Evolutionary conservation across 805 yeast genomes (phyloP).

Genomic region (Pichia exigua): DNA sequence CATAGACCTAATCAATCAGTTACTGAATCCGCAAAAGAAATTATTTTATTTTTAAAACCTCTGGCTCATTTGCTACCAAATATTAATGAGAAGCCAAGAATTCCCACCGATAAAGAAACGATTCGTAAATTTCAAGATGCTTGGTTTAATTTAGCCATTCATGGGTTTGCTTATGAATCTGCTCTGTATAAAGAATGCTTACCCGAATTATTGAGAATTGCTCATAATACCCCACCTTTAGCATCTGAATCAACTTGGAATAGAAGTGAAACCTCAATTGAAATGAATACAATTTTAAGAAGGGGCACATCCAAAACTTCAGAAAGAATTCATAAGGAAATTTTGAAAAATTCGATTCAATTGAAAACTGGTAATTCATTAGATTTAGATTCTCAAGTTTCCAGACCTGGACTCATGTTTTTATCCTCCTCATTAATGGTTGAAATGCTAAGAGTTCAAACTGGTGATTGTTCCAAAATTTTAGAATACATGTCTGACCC

Average conservation of each 20-base stretch:
- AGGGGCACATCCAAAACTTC: conserved; percentile 83
- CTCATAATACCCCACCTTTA: conserved; percentile 79
- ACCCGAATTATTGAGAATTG: conserved; percentile 55
- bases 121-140: conserved; percentile 68
- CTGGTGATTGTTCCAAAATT: conserved; percentile 76
- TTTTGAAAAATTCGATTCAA: conserved; percentile 41
- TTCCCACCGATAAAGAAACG: conserved; percentile 39
- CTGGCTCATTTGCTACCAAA: conserved; percentile 68
- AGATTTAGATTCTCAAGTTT: conserved; percentile 37
- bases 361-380: conserved; percentile 38
- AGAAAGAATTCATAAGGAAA: conserved; percentile 64
- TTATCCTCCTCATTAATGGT: conserved; percentile 72
- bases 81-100: conserved; percentile 37
- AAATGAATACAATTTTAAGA: conserved; percentile 81
- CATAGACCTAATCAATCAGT: conserved; percentile 74
- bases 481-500: conserved; percentile 83
- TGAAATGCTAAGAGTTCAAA: conserved; percentile 68
- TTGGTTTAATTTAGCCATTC: conserved; percentile 92
- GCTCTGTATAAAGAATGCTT: conserved; percentile 41
- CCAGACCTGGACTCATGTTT: conserved; percentile 79
- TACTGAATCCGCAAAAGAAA: conserved; percentile 61
- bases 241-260: conserved; percentile 76
- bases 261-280: conserved; percentile 85
- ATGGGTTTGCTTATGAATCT: conserved; percentile 70
- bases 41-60: conserved; percentile 57